Evolutionary conservation across 202 grass and related monocot species (phyloP).

Genomic region (Panicum virgatum): DNA sequence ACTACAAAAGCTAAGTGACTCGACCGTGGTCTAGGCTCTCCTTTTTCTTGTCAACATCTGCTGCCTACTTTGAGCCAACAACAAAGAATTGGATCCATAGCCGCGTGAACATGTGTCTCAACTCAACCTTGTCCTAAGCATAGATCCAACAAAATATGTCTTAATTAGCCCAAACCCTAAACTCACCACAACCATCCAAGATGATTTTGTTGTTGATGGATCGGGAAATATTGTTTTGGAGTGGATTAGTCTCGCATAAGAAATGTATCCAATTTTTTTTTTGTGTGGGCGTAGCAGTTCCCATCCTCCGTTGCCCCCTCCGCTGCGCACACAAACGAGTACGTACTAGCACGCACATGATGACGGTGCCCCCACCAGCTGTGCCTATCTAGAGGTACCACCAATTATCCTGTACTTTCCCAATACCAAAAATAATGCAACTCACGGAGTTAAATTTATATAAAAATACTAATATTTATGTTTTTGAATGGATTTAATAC

Average conservation of each 20-base stretch:
- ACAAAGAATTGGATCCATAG: background rate
- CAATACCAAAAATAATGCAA: no score
- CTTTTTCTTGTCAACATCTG: background rate
- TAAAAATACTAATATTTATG: no score
- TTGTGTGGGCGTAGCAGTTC: background rate
- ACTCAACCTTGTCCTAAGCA: background rate
- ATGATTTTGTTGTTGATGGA: background rate
- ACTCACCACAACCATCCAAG: background rate
- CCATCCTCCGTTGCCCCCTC: background rate
- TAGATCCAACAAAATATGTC: background rate
- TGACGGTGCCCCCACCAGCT: background rate
- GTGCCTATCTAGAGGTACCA: background rate
- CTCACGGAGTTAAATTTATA: no score
- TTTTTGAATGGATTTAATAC: no score
- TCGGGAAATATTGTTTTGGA: background rate
- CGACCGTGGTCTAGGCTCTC: no score
- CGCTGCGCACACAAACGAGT: background rate
- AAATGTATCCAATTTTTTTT: background rate
- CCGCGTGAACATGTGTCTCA: background rate
- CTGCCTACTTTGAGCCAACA: background rate
- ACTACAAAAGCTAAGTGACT: background rate
- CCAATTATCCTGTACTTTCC: no score
- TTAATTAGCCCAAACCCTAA: background rate
- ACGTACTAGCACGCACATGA: conserved; percentile 35
- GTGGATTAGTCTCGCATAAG: no score